Evolutionary conservation across 495 filamentous ascomycete species (phyloP), one percentile per base, ranked within the genome.

Genomic region (Cercophora newfieldiana): DNA sequence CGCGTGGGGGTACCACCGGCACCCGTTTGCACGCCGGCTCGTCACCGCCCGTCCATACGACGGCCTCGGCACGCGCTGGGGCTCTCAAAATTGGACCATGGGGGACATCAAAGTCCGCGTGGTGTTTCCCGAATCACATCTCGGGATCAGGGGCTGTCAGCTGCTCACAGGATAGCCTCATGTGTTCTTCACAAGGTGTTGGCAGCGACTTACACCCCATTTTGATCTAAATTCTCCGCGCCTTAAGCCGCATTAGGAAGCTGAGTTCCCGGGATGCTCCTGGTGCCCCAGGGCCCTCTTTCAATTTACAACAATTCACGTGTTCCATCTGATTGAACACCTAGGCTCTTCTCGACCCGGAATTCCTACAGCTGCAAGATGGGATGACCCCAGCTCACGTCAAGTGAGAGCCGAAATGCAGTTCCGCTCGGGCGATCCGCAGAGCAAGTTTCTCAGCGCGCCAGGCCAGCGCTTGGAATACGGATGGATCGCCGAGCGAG

Each of bases 361-460:
- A 14, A 44, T 44, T 44, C 18, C 37, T 14, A 14, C 37, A 44
- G 37, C 10, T 44, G 10, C 37, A 44, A 44, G 10, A 44, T 44
- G 37, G 37, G 37, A 44, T 44, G 37, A 44, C 18, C 37, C 37
- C 37, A 44, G 29, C 26, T 21, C 14, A 58, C 29, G 29, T n/a
- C 26, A 58, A 58, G 58, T 25, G 10, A 22, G 7, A 12, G 31
- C 33, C 12, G 37, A 47, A 1, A 31, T 59, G 12, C n/a, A 44
- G 21, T 60, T 50, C 58, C 53, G 16, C 63, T 65, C 54, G 47
- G 44, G 63, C 63, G 19, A 55, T 55, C 31, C 31, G 56, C 50
- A 61, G 64, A 26, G 37, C 56, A 37, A 44, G 48, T 48, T 30
- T 19, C 16, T 29, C 26, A 55, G 51, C 18, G 26, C 50, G 14